Conservation (phyloP, 2,329 filamentous ascomycete genomes). For the Phialocephala subalpina region DNA sequence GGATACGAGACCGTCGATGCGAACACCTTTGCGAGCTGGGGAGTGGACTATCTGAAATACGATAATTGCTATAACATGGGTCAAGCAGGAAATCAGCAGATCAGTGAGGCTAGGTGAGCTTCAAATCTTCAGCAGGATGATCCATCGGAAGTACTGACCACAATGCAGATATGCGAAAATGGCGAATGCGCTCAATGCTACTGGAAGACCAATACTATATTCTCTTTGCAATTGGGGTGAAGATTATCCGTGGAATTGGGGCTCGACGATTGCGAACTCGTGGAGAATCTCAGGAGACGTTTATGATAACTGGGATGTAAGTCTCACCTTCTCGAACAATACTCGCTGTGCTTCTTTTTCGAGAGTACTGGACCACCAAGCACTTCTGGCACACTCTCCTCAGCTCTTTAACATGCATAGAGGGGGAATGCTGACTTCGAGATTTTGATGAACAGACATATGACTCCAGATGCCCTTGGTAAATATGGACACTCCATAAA, state of each 20-base stretch:
- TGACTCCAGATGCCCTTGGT: constrained; percentile 47
- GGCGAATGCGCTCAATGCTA: constrained; percentile 46
- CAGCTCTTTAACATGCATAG: no score
- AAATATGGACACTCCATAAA: background rate
- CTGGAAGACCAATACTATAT: constrained; percentile 49
- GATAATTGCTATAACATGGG: constrained; percentile 65
- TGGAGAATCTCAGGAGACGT: constrained; percentile 51
- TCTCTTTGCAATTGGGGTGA: constrained; percentile 57
- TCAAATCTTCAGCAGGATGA: background rate
- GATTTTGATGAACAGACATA: no score
- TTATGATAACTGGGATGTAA: constrained; percentile 47
- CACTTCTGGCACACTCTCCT: no score
- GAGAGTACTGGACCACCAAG: no score
- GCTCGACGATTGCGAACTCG: constrained; percentile 45
- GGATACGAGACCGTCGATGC: constrained; percentile 62
- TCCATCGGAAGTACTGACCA: background rate
- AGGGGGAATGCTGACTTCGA: no score
- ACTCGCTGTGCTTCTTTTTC: no score
- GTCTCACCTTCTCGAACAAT: no score
- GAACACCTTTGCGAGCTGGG: constrained; percentile 58
- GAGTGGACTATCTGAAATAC: constrained; percentile 61
- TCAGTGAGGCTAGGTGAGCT: constrained; percentile 49
- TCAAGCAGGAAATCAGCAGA: constrained; percentile 52
- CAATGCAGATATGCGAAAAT: constrained; percentile 44
- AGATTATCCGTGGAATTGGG: constrained; percentile 52